Evolutionary conservation across 768 basidiomycete species (phyloP), one percentile per base, ranked within the genome.

Genomic region (Clitopilus passeckerianus): DNA sequence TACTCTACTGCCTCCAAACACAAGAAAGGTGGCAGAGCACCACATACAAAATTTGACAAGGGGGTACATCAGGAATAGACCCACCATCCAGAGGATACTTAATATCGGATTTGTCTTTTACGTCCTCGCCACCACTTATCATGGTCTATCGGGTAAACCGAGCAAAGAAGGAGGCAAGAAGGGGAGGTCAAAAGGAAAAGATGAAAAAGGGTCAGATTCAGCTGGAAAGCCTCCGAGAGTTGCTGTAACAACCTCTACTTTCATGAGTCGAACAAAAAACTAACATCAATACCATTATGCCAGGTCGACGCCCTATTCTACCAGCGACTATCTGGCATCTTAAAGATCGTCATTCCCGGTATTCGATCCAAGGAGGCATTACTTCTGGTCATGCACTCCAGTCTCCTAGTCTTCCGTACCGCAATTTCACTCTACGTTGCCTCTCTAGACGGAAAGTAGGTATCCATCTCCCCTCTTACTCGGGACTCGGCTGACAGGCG

Each of bases 251-350:
- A 43, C 53, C 44, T 35, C 58, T 6, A 58, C 22, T 27, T 16
- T 53, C 35, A 10, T 7, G 27, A 30, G 27, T 57, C 52, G 12
- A 6, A 22, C 53, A 50, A 33, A 41, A 54, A 52, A 27, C 46
- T 22, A 22, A 46, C 18, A 24, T 52, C 46, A n/a, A 58, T 20
- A 46, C 30, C 43, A 46, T 34, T 46, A 60, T 50, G 7, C 14
- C 66, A 94, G 88, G 89, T 96, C n/a, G 96, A 98, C 71, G 90
- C 90, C 1, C 70, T 92, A 18, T 98, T 98, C 75, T 95, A 94
- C 67, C 81, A 86, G 61, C 85, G 93, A 8, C 80, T 99, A 18
- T 80, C 82, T 22, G 74, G 74, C 30, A 87, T 99, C 54, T 77
- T 97, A 35, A 81, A 85, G 18, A 97, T 98, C 54, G 90, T 95